Evolutionary conservation across 2,329 filamentous ascomycete species (phyloP), one percentile per base, ranked within the genome.

Genomic region (Beauveria sp.): DNA sequence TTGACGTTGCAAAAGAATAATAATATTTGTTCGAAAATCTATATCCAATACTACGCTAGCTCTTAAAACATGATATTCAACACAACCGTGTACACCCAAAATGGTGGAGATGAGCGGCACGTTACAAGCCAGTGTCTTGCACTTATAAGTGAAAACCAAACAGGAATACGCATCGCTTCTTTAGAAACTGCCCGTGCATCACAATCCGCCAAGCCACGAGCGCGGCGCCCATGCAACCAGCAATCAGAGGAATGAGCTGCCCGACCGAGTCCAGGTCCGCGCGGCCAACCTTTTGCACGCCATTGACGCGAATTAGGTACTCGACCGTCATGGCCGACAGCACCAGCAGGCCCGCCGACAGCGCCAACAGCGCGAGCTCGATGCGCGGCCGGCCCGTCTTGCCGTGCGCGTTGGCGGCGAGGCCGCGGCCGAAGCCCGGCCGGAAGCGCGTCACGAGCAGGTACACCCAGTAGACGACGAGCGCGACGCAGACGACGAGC

Each of bases 171-270:
- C 67, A 69, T 16, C 66, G 28, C 61, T 61, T 65, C 46, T 49
- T 61, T 26, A 64, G 20, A 24, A 67, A 52, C 61, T 66, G 48
- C 12, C 65, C 52, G 24, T 65, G 62, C 16, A 52, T 45, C n/a
- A 68, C 18, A 18, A 69, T 54, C 31, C 62, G 66, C 67, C 67
- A 68, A 2, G 65, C 22, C 12, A 62, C 62, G 56, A 69, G 34
- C 16, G 54, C 61, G 3, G 59, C 63, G 1, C 63, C 66, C 62
- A 67, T 14, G 12, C 46, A 60, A 18, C 67, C 67, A 7, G 65
- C 66, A n/a, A 69, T 58, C 46, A 69, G 60, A 12, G 67, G 67
- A 34, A 69, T 68, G 24, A 68, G 31, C 63, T 69, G 67, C 9
- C 65, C 67, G 40, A 68, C 67, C 10, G 62, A 64, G 9, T 43